Evolutionary conservation across 495 filamentous ascomycete species (phyloP).

Genomic region (Penicillium bialowiezense): DNA sequence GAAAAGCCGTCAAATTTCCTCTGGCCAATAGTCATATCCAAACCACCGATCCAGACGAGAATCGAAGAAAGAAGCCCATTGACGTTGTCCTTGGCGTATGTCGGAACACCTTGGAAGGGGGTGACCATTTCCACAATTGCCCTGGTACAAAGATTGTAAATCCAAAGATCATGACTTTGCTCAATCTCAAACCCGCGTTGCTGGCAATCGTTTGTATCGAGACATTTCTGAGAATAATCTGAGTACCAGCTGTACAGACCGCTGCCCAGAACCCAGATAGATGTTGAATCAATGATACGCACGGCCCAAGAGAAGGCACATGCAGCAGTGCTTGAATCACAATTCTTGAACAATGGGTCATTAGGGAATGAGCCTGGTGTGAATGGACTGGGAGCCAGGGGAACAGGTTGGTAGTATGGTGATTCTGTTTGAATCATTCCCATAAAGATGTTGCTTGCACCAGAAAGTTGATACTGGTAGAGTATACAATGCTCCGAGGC

Average conservation of each 20-base stretch:
- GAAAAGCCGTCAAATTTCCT: constrained; percentile 4
- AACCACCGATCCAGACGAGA: constrained; percentile 3
- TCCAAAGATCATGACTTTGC: constrained; percentile 49
- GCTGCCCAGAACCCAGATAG: constrained; percentile 57
- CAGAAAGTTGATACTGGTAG: constrained; percentile 73
- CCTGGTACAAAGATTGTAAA: constrained; percentile 73
- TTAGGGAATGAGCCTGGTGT: constrained; percentile 36
- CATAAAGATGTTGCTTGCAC: constrained; percentile 63
- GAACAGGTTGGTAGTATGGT: constrained; percentile 62
- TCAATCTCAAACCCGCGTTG: constrained; percentile 22
- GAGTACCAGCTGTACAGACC: constrained; percentile 70
- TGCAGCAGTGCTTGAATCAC: background rate
- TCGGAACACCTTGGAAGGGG: constrained; percentile 14
- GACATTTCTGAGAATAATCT: constrained; percentile 37
- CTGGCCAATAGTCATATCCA: background rate
- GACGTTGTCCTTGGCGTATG: constrained; percentile 14
- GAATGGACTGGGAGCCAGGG: constrained; percentile 55
- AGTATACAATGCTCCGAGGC: constrained; percentile 67
- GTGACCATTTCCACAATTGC: constrained; percentile 67
- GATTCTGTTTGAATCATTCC: constrained; percentile 80
- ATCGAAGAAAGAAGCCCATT: constrained; percentile 9
- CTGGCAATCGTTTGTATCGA: constrained; percentile 36
- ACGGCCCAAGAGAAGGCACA: constrained; percentile 25
- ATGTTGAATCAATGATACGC: constrained; percentile 53
- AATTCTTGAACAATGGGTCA: constrained; percentile 38